Evolutionary conservation across 306 rosid genomes (phyloP).

Genomic region (Cucumis melo): DNA sequence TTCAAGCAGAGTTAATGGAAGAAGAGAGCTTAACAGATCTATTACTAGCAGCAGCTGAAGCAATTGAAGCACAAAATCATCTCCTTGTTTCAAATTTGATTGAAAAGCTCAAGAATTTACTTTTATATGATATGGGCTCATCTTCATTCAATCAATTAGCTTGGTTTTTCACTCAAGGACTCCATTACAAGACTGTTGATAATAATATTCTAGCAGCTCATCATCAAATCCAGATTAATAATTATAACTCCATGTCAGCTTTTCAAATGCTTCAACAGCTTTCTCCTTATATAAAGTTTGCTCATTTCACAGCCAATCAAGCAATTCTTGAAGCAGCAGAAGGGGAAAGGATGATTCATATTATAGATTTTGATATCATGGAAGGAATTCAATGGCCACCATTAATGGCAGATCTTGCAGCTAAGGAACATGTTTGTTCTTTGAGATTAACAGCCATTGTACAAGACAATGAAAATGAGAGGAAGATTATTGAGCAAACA

Average conservation of each 20-base stretch:
- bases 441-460: slow-evolving; percentile 44
- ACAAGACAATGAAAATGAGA: slow-evolving; percentile 15
- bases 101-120: slow-evolving; percentile 21
- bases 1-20: slow-evolving; percentile 53
- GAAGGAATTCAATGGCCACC: slow-evolving; percentile 71
- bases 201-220: not conserved
- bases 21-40: slow-evolving; percentile 45
- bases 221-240: not conserved
- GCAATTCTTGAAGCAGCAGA: slow-evolving; percentile 51
- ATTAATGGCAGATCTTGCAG: slow-evolving; percentile 47
- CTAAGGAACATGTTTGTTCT: slow-evolving; percentile 22
- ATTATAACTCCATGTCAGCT: slow-evolving; percentile 13
- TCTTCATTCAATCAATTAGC: slow-evolving; percentile 39
- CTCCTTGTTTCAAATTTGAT: slow-evolving; percentile 24
- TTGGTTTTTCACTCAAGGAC: slow-evolving; percentile 36
- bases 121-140: slow-evolving; percentile 4
- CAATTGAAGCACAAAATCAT: slow-evolving; percentile 45
- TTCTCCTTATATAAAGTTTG: slow-evolving; percentile 49
- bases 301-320: slow-evolving; percentile 66
- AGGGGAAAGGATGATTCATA: slow-evolving; percentile 31
- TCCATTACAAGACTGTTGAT: slow-evolving; percentile 15
- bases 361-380: slow-evolving; percentile 60
- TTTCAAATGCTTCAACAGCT: slow-evolving; percentile 50
- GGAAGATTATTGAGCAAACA: slow-evolving; percentile 22
- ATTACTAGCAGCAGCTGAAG: slow-evolving; percentile 55